Conservation (phyloP, 192 early-diverging fungal species). For the Linnemannia exigua region DNA sequence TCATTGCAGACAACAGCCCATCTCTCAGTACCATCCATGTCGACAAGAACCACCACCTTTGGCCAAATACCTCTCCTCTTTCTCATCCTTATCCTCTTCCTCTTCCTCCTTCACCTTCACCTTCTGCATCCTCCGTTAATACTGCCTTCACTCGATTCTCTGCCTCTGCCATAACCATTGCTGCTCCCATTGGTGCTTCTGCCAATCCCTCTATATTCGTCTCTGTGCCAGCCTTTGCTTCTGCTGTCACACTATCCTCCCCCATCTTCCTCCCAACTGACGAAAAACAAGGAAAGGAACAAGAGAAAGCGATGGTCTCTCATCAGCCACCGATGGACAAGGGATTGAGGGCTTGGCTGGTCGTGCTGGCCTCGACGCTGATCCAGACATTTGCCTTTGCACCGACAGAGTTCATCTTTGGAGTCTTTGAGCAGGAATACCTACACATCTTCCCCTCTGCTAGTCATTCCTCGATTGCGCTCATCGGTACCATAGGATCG, state of each 20-base stretch:
- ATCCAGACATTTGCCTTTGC: slow-evolving; percentile 49
- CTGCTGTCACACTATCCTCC: not conserved
- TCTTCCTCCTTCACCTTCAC: not conserved
- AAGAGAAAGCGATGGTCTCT: not conserved
- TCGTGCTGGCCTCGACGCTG: slow-evolving; percentile 27
- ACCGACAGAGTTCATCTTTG: slow-evolving; percentile 49
- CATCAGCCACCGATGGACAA: not conserved
- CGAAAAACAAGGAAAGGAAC: not conserved
- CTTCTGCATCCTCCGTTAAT: not conserved
- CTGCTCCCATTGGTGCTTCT: not conserved
- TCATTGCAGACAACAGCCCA: not conserved
- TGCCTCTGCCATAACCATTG: not conserved
- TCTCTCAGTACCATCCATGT: not conserved
- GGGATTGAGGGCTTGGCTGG: slow-evolving; percentile 30
- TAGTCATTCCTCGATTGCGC: slow-evolving; percentile 20
- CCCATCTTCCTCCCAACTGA: not conserved
- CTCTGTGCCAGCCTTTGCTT: no score
- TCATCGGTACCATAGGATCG: slow-evolving; percentile 42
- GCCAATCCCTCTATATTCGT: no score
- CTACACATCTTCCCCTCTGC: slow-evolving; percentile 6
- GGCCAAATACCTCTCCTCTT: not conserved
- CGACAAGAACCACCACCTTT: not conserved
- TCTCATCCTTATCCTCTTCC: no score
- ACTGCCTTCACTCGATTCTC: not conserved
- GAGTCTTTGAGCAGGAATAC: slow-evolving; percentile 42